Conservation (phyloP, 768 basidiomycete species). For the Naganishia antarctica region DNA sequence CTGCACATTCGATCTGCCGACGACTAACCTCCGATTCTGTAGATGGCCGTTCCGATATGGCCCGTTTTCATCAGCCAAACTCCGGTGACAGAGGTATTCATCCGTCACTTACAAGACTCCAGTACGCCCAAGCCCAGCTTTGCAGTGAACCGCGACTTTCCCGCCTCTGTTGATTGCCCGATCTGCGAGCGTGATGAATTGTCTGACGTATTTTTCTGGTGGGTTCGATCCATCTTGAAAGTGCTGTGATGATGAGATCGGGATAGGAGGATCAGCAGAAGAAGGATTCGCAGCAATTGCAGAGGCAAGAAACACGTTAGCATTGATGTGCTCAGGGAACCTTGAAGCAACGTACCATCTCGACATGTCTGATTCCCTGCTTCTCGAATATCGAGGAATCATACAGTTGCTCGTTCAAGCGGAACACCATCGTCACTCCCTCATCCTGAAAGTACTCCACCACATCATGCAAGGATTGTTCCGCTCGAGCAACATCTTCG, state of each 20-base stretch:
- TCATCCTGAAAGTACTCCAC: slow-evolving; percentile 86
- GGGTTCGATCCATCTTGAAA: slow-evolving; percentile 99
- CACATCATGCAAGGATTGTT: slow-evolving; percentile 66
- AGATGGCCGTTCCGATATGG: background rate
- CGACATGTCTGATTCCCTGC: slow-evolving; percentile 79
- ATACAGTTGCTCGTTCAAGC: slow-evolving; percentile 88
- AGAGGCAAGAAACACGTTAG: no score
- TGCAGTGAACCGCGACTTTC: slow-evolving; percentile 73
- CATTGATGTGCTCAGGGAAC: background rate
- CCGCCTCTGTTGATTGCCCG: slow-evolving; percentile 69
- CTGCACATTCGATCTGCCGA: background rate
- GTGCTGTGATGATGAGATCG: slow-evolving; percentile 54
- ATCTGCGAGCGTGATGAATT: slow-evolving; percentile 83
- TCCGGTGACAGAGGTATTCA: no score
- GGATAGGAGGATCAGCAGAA: no score
- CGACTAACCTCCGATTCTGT: slow-evolving; percentile 59
- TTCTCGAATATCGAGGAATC: slow-evolving; percentile 74
- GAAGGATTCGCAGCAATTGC: no score
- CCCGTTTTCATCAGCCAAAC: no score
- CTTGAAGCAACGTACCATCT: slow-evolving; percentile 48
- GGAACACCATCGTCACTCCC: slow-evolving; percentile 82
- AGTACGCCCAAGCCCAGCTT: slow-evolving; percentile 87
- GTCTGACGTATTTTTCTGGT: slow-evolving; percentile 85
- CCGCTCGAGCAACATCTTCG: no score
- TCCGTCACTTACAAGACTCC: slow-evolving; percentile 61